Evolutionary conservation across 2,329 filamentous ascomycete genomes (phyloP).

Genomic region (Cephalotrichum gorgonifer): DNA sequence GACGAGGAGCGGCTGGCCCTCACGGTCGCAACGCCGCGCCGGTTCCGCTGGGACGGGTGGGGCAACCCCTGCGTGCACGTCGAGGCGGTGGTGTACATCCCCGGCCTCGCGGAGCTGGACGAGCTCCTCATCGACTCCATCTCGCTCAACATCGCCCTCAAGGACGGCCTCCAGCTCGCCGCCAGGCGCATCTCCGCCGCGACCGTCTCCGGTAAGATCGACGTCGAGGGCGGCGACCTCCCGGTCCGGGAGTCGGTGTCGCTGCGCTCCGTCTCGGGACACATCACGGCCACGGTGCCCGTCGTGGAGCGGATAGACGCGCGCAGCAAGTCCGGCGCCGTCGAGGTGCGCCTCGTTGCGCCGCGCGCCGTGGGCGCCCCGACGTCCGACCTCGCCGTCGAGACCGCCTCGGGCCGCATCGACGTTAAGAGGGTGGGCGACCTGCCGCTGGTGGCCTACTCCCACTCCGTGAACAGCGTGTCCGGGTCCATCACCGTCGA

Average conservation of each 20-base stretch:
- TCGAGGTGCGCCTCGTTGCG: slow-evolving; percentile 29
- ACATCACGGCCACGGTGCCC: no score
- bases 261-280: slow-evolving; percentile 7
- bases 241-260: slow-evolving; percentile 4
- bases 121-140: slow-evolving; percentile 23
- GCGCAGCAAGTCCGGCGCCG: slow-evolving; percentile 30
- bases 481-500: slow-evolving; percentile 32
- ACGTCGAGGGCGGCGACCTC: slow-evolving; percentile 16
- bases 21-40: slow-evolving; percentile 25
- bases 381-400: slow-evolving; percentile 33
- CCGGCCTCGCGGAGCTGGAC: slow-evolving; percentile 25
- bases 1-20: slow-evolving; percentile 25
- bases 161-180: slow-evolving; percentile 27
- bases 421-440: slow-evolving; percentile 25
- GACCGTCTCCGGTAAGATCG: slow-evolving; percentile 28
- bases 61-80: slow-evolving; percentile 35
- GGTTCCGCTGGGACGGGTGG: slow-evolving; percentile 16
- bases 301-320: slow-evolving; percentile 10
- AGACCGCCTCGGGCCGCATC: slow-evolving; percentile 32
- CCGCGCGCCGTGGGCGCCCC: neutral
- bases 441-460: slow-evolving; percentile 36
- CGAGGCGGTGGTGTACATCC: slow-evolving; percentile 35
- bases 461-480: slow-evolving; percentile 29
- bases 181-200: no score
- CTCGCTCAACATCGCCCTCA: slow-evolving; percentile 28